These are phyloP conservation scores for Bertia moriformis DNA, from an alignment of 2,329 filamentous ascomycete genomes.

Conservation along the genomic window DNA sequence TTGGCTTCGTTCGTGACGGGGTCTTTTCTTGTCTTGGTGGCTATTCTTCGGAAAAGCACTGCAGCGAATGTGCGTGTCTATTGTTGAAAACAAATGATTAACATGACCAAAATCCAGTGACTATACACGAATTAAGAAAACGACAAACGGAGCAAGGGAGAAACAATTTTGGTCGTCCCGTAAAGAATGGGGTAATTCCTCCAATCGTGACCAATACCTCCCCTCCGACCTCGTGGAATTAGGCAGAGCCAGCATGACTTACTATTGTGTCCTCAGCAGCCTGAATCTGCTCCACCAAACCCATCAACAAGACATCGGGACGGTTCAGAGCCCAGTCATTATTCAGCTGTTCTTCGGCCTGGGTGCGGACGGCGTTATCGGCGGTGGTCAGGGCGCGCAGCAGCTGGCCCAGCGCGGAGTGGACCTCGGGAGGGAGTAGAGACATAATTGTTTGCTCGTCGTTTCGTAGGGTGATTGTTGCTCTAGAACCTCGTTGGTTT, in stretches of 20 bases:
- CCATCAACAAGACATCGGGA: slow-evolving; percentile 84
- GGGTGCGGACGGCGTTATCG: slow-evolving; percentile 72
- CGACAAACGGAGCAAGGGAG: too few species aligned
- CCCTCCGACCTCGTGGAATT: too few species aligned
- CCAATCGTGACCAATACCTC: too few species aligned
- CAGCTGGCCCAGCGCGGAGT: slow-evolving; percentile 71
- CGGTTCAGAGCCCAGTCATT: slow-evolving; percentile 73
- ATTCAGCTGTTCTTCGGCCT: slow-evolving; percentile 81
- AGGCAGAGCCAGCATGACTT: slow-evolving; percentile 26
- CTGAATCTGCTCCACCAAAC: slow-evolving; percentile 80
- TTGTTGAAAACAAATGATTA: slow-evolving; percentile 2
- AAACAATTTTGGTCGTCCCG: too few species aligned
- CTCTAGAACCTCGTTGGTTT: neutral
- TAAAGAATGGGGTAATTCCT: too few species aligned
- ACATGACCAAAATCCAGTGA: slow-evolving; percentile 1
- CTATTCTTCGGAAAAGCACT: slow-evolving; percentile 85
- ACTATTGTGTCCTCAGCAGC: slow-evolving; percentile 61
- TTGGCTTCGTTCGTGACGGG: slow-evolving; percentile 48
- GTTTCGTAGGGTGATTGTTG: neutral
- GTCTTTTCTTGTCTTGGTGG: slow-evolving; percentile 74
- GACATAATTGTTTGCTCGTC: slow-evolving; percentile 44
- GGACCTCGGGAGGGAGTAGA: slow-evolving; percentile 69
- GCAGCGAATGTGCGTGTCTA: slow-evolving; percentile 83
- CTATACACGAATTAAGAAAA: too few species aligned
- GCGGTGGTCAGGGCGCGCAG: slow-evolving; percentile 76